These are phyloP conservation scores for Fraxinus velutina DNA, from an alignment of 305 asterid species.

Conservation along the genomic window DNA sequence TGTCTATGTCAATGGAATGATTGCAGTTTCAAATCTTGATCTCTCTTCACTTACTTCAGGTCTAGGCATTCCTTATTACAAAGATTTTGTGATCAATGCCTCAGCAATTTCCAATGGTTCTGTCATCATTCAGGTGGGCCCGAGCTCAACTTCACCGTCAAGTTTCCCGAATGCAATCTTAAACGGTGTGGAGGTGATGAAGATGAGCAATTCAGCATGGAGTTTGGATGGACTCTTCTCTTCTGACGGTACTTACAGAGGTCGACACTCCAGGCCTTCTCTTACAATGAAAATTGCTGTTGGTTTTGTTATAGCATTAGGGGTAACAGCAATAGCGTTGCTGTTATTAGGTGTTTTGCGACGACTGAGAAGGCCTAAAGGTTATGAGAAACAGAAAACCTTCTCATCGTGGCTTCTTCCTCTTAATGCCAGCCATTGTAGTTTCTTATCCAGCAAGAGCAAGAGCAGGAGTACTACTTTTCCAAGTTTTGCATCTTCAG, in stretches of 20 bases:
- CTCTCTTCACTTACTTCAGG: conserved; percentile 72
- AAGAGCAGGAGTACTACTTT: conserved; percentile 54
- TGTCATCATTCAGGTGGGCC: conserved; percentile 65
- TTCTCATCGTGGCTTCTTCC: conserved; percentile 86
- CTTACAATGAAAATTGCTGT: conserved; percentile 40
- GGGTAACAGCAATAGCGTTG: conserved; percentile 30
- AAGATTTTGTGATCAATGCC: conserved; percentile 75
- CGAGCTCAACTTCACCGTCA: conserved; percentile 41
- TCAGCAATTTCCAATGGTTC: conserved; percentile 49
- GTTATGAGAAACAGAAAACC: conserved; percentile 63
- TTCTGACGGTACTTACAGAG: conserved; percentile 29
- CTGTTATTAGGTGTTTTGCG: conserved; percentile 31
- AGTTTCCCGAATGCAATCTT: conserved; percentile 63
- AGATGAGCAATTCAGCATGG: conserved; percentile 72
- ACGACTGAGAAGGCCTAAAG: conserved; percentile 47
- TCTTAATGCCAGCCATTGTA: conserved; percentile 56
- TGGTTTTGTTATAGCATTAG: conserved; percentile 46
- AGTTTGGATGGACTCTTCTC: conserved; percentile 83
- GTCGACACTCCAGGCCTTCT: conserved; percentile 17
- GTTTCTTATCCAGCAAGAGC: conserved; percentile 69
- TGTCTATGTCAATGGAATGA: conserved; percentile 59
- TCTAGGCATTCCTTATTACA: conserved; percentile 62
- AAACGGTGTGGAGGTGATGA: conserved; percentile 86
- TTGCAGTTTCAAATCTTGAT: conserved; percentile 60
- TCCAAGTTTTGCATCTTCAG: conserved; percentile 50